These are phyloP conservation scores for Mycena rebaudengoi DNA, from an alignment of 768 basidiomycete species.

Conservation along the genomic window DNA sequence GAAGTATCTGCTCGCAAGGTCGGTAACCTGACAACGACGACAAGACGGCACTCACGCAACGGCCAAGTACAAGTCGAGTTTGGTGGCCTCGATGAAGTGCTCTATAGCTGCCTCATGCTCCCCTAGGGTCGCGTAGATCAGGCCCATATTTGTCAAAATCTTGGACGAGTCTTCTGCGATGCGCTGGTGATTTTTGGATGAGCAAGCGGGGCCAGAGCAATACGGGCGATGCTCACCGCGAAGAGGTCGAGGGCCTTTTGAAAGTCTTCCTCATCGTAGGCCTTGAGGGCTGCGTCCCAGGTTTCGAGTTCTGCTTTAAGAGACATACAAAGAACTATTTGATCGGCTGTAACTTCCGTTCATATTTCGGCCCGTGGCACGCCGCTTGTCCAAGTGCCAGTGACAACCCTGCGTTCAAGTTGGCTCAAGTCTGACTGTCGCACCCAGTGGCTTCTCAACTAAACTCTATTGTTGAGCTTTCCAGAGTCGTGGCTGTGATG, in stretches of 20 bases:
- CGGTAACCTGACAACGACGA: neutral
- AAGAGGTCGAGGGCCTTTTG: conserved; percentile 78
- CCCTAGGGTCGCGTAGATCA: conserved; percentile 73
- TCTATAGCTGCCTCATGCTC: conserved; percentile 67
- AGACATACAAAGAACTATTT: too few species aligned
- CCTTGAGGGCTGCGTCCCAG: conserved; percentile 86
- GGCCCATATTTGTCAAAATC: conserved; percentile 64
- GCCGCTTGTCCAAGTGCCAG: too few species aligned
- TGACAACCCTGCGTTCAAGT: too few species aligned
- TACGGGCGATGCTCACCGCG: conserved; percentile 55
- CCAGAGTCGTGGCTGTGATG: too few species aligned
- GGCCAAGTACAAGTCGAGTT: conserved; percentile 67
- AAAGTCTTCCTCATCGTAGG: conserved; percentile 87
- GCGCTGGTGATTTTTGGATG: conserved; percentile 44
- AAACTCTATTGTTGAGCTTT: too few species aligned
- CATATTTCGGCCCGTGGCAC: too few species aligned
- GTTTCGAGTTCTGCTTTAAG: conserved; percentile 81
- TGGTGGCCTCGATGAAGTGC: conserved; percentile 60
- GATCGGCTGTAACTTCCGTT: too few species aligned
- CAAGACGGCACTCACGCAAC: conserved; percentile 54
- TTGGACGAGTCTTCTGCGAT: conserved; percentile 87
- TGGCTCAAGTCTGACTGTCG: too few species aligned
- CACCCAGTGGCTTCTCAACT: too few species aligned
- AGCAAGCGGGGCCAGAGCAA: conserved; percentile 3
- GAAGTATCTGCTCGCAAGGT: conserved; percentile 65